Base-by-base conservation (phyloP, 1,284 basidiomycete genomes). In the Cryptococcus sp. region DNA sequence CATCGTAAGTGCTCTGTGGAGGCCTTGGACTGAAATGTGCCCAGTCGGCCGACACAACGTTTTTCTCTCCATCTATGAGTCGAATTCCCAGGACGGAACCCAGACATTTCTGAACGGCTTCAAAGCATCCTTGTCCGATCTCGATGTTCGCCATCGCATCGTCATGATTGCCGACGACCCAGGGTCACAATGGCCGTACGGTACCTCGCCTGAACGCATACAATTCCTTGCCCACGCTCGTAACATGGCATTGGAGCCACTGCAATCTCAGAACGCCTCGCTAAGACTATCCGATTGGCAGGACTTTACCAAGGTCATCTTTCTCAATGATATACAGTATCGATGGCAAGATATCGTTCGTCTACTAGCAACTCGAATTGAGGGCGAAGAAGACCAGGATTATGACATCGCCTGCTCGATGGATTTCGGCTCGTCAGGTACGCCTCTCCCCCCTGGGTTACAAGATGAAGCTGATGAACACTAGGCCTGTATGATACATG, bases 381-480 rank as follows among this genome's bases (percentile, higher is more conserved):
- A 57, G n/a, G 56, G 46, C 18, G 47, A 54, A 22, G 43, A 73
- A 45, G 65, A 74, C 18, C 31, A 71, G 42, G 66, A 74, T n/a
- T 83, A 78, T 56, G 82, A 83, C 57, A 79, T 83, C 65, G 81
- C 74, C 7, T 83, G 82, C 51, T 82, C 75, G 13, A 67, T 82
- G 59, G 82, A 83, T 69, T 78, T 79, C 43, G 73, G 69, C 22
- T 65, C 74, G 41, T 68, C 73, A 23, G 32, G 32, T 16, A 9
- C 32, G 32, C 9, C 32, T 36, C 7, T 22, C 22, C 2, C 3
- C 34, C 13, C 23, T 49, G 32, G 21, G n/a, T 11, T 21, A 3
- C 11, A 36, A 21, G 4, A 13, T 13, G 32, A 28, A 19, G 24
- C 21, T 24, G 22, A 24, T 18, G 22, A 24, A 23, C 5, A 23